Conservation (phyloP, 345 rosid genomes). For the Brassica napus region DNA sequence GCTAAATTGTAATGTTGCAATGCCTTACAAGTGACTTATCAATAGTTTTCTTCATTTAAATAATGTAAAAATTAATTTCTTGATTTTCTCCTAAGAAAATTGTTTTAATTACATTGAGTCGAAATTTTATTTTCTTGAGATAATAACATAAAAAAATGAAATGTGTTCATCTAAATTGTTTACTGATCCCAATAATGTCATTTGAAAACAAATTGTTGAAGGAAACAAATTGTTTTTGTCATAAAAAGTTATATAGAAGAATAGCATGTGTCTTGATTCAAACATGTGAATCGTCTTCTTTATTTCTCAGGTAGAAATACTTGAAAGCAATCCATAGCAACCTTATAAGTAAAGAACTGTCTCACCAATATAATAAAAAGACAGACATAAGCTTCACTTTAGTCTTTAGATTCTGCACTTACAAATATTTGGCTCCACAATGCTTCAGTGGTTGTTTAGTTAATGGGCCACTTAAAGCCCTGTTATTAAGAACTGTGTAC, state of each 20-base stretch:
- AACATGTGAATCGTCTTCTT: neutral
- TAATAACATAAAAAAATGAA: neutral
- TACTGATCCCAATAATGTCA: neutral
- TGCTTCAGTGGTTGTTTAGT: slow-evolving; percentile 12
- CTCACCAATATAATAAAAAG: slow-evolving; percentile 29
- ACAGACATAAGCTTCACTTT: slow-evolving; percentile 18
- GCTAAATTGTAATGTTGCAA: no score
- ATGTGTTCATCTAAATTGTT: neutral
- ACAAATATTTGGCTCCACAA: slow-evolving; percentile 14
- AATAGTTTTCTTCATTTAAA: neutral
- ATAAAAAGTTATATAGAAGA: neutral
- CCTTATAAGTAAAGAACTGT: slow-evolving; percentile 37
- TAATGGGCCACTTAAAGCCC: slow-evolving; percentile 29
- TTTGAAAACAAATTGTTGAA: neutral
- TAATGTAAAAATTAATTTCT: neutral
- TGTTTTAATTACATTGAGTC: neutral
- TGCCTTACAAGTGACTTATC: neutral
- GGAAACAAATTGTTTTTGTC: neutral
- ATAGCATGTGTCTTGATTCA: neutral
- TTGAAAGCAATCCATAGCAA: slow-evolving; percentile 33
- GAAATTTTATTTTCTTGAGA: neutral
- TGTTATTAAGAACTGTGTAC: neutral
- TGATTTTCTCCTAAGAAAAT: neutral
- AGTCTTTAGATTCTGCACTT: slow-evolving; percentile 22
- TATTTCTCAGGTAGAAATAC: neutral